A percentile compares a stretch with the other conserved stretches of the same genome.
phyloP scores from a whole-genome alignment of 2,329 filamentous ascomycete genomes.

The Geosmithia putterillii region DNA sequence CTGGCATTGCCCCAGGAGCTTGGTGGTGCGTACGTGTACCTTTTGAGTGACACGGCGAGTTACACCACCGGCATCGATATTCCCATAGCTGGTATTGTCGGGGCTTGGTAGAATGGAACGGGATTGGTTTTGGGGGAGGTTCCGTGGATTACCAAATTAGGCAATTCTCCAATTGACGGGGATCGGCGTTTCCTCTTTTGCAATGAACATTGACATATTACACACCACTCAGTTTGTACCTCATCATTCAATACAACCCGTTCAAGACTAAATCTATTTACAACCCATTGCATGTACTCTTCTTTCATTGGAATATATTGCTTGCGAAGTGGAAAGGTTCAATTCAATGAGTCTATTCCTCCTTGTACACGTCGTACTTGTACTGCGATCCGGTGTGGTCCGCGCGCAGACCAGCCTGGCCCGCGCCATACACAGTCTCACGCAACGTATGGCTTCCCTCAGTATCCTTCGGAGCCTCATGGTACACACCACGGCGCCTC shows the following conservation, averaged over 20 bases:
- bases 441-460: conserved; percentile 33
- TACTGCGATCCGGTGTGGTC: conserved; percentile 47
- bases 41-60: conserved; percentile 33
- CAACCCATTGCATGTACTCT: too few species aligned
- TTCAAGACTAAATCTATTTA: too few species aligned
- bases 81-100: conserved; percentile 9
- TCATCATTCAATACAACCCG: too few species aligned
- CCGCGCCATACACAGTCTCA: conserved; percentile 48
- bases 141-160: too few species aligned
- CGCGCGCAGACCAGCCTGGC: conserved; percentile 37
- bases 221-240: too few species aligned
- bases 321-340: too few species aligned
- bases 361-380: conserved; percentile 47
- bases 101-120: conserved; percentile 5
- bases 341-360: conserved; percentile 27
- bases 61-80: conserved; percentile 20
- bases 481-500: conserved; percentile 11
- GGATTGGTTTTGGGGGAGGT: too few species aligned
- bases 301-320: too few species aligned
- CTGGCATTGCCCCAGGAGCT: conserved; percentile 37
- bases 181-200: too few species aligned
- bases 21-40: conserved; percentile 42
- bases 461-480: conserved; percentile 11
- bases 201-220: too few species aligned
- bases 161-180: too few species aligned